Percentiles rank a stretch among this genome's conserved stretches.
Conservation (phyloP, 345 rosid genomes). For the Linum tenue region DNA sequence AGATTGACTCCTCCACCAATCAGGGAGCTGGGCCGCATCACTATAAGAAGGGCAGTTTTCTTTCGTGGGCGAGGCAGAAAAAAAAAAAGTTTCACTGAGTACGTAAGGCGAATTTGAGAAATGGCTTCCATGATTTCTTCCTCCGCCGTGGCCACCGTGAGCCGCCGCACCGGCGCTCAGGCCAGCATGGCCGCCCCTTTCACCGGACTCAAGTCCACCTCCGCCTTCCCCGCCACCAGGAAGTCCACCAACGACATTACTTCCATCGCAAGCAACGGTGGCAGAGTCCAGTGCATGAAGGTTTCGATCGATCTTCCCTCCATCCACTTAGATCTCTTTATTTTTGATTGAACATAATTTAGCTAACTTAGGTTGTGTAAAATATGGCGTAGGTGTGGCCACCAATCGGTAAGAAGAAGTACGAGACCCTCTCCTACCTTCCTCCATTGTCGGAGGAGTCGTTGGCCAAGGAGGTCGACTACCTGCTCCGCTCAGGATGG, state of each 20-base stretch:
- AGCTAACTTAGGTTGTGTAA: background rate
- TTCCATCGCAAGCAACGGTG: slow-evolving; percentile 31
- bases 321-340: background rate
- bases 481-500: slow-evolving; percentile 54
- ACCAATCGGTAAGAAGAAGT: slow-evolving; percentile 17
- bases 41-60: background rate
- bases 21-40: slow-evolving; percentile 6
- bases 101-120: background rate
- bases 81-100: no score
- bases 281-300: slow-evolving; percentile 30
- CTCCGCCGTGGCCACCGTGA: slow-evolving; percentile 21
- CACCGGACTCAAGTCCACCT: slow-evolving; percentile 28
- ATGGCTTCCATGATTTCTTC: slow-evolving; percentile 34
- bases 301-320: background rate
- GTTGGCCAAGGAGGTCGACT: slow-evolving; percentile 37
- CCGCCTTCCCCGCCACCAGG: slow-evolving; percentile 25
- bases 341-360: background rate
- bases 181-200: slow-evolving; percentile 32
- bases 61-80: no score
- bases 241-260: slow-evolving; percentile 26
- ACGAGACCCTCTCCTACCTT: slow-evolving; percentile 42
- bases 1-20: slow-evolving; percentile 10
- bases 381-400: slow-evolving; percentile 27
- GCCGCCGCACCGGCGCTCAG: slow-evolving; percentile 18
- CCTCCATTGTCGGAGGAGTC: slow-evolving; percentile 21